Base-by-base conservation (phyloP, 768 basidiomycete species). In the Tremella fuciformis region DNA sequence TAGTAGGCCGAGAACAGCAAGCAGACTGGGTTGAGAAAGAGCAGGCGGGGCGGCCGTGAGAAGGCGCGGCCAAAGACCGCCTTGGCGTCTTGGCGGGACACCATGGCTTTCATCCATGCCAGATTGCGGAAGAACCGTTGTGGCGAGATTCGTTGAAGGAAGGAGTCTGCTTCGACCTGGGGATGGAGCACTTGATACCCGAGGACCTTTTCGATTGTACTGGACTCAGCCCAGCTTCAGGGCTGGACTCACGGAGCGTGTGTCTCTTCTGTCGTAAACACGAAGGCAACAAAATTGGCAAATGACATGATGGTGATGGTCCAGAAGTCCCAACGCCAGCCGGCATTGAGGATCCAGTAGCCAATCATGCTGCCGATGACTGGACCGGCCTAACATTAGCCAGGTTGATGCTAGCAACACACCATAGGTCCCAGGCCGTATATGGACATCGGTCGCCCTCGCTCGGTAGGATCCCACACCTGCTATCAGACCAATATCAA, bases 391-490 rank as follows among this genome's bases (percentile, higher is more conserved):
- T n/a, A n/a, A n/a, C n/a, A n/a, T n/a, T n/a, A n/a, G n/a, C n/a
- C n/a, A n/a, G n/a, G n/a, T n/a, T n/a, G n/a, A n/a, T n/a, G n/a
- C n/a, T n/a, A n/a, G n/a, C n/a, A n/a, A n/a, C n/a, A n/a, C n/a
- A n/a, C n/a, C 63, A 74, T 67, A 0, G 72, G 72, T 26, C 70
- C 72, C 2, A 74, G 38, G 8, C 67, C 72, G 46, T 74, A 74
- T 13, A 74, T 50, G 15, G 62, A 58, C 22, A 74, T 58, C 16
- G 72, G 70, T 51, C 58, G 53, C 6, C 72, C 72, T 39, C 72
- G 42, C 39, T 69, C 63, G 8, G 62, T 34, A 4, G 66, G 67
- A 0, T 40, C 48, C 58, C 59, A 74, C 9, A 69, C n/a, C n/a
- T n/a, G n/a, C n/a, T n/a, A n/a, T n/a, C n/a, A n/a, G n/a, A n/a